A percentile compares a stretch with the other conserved stretches of the same genome.
Conservation (phyloP, 2,329 filamentous ascomycete species). For the Cytospora schulzeri region DNA sequence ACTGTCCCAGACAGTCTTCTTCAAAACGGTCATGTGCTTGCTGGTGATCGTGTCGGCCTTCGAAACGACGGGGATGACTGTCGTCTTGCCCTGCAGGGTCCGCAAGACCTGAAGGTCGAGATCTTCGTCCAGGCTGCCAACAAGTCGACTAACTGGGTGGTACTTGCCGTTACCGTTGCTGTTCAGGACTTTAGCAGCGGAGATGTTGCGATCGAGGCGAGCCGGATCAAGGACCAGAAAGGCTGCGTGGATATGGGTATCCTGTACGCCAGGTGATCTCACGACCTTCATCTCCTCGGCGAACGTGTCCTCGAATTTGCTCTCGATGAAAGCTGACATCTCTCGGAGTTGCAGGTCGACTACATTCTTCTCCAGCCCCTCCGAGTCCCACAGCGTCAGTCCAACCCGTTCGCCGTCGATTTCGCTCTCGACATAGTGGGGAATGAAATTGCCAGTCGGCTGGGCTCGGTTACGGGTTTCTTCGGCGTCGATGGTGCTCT, state of each 20-base stretch:
- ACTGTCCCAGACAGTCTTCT: constrained; percentile 86
- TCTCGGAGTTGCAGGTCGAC: constrained; percentile 93
- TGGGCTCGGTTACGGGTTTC: constrained; percentile 55
- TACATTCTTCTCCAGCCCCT: constrained; percentile 90
- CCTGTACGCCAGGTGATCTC: constrained; percentile 86
- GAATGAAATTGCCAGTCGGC: constrained; percentile 73
- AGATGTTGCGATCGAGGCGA: constrained; percentile 81
- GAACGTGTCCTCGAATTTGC: constrained; percentile 98
- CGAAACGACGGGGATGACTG: constrained; percentile 90
- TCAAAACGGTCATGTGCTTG: constrained; percentile 88
- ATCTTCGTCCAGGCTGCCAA: constrained; percentile 80
- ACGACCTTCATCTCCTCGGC: constrained; percentile 97
- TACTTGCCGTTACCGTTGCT: constrained; percentile 55
- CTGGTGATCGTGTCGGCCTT: constrained; percentile 98
- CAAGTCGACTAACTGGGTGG: constrained; percentile 43
- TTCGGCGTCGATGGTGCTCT: constrained; percentile 57
- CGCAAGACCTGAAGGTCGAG: constrained; percentile 89
- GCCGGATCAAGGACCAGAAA: constrained; percentile 89
- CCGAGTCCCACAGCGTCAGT: constrained; percentile 94
- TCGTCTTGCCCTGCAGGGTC: constrained; percentile 88
- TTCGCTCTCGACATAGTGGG: constrained; percentile 91
- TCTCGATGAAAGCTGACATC: constrained; percentile 90
- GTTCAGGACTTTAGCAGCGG: constrained; percentile 59
- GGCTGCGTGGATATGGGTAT: constrained; percentile 96
- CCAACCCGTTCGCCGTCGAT: constrained; percentile 91